A percentile compares a stretch with the other conserved stretches of the same genome.
Conservation (phyloP, 2,329 filamentous ascomycete species). For the Diplodia sapinea region DNA sequence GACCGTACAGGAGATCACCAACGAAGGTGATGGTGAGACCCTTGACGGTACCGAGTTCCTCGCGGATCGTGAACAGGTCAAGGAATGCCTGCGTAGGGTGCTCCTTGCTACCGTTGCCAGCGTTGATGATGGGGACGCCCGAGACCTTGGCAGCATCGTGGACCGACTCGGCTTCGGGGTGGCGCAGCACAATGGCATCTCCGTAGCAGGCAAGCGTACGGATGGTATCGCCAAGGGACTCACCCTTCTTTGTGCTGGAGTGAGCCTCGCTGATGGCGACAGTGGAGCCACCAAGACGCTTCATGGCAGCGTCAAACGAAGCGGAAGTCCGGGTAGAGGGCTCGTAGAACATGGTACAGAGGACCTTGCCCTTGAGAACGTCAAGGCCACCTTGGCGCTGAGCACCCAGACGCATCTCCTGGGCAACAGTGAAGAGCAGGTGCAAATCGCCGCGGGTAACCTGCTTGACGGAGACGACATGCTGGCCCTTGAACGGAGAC, state of each 20-base stretch:
- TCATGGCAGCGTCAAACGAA: constrained; percentile 98
- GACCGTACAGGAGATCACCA: constrained; percentile 90
- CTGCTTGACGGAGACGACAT: constrained; percentile 90
- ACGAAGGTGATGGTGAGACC: constrained; percentile 95
- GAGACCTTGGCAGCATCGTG: constrained; percentile 85
- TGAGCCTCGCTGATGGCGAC: constrained; percentile 80
- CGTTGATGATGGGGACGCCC: constrained; percentile 92
- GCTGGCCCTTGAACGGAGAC: constrained; percentile 86
- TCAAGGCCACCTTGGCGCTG: constrained; percentile 90
- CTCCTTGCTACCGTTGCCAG: constrained; percentile 92
- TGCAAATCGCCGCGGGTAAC: constrained; percentile 89
- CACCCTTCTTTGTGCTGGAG: constrained; percentile 92
- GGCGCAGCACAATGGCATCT: constrained; percentile 93
- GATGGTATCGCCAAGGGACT: constrained; percentile 90
- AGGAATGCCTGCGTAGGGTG: constrained; percentile 98
- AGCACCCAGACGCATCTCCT: constrained; percentile 96
- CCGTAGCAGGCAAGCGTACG: constrained; percentile 93
- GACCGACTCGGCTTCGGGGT: constrained; percentile 81
- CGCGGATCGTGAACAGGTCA: constrained; percentile 96
- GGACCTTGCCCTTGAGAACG: constrained; percentile 81
- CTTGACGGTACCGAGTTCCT: constrained; percentile 94
- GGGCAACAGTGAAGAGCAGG: constrained; percentile 91
- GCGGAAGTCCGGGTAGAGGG: constrained; percentile 93
- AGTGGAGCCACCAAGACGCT: constrained; percentile 88
- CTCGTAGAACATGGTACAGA: constrained; percentile 96